These are phyloP conservation scores for Colletotrichum destructivum DNA, from an alignment of 2,329 filamentous ascomycete genomes.

Conservation along the genomic window DNA sequence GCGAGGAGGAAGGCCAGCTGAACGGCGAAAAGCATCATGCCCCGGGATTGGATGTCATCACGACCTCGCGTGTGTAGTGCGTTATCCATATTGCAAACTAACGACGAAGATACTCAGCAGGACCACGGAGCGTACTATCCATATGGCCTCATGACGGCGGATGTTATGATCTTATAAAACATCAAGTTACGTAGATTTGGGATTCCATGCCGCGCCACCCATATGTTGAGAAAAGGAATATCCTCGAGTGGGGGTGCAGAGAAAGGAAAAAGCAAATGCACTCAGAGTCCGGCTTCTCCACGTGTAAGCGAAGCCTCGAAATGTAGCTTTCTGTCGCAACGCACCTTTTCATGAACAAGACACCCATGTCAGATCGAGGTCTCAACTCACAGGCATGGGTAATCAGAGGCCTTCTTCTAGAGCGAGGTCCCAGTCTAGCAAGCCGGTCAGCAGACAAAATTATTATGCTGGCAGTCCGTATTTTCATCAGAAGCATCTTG, in stretches of 20 bases:
- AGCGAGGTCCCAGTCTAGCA: background rate
- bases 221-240: conserved; percentile 17
- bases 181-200: background rate
- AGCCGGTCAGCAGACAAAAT: background rate
- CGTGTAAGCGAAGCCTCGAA: background rate
- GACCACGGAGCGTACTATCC: background rate
- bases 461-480: background rate
- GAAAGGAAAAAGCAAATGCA: conserved; percentile 14
- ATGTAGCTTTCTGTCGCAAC: background rate
- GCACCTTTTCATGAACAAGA: background rate
- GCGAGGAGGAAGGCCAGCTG: conserved; percentile 51
- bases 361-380: background rate
- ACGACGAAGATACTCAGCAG: background rate
- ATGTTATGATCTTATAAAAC: conserved; percentile 15
- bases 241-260: background rate
- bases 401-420: background rate
- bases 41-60: conserved; percentile 19
- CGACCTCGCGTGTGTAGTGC: conserved; percentile 11
- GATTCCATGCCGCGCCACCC: background rate
- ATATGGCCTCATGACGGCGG: background rate
- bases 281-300: background rate
- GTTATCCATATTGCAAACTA: conserved; percentile 23
- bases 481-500: too few species aligned
- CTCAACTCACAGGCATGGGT: background rate
- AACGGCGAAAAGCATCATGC: conserved; percentile 44